Percentiles rank a stretch among this genome's conserved stretches.
Evolutionary conservation across 805 yeast genomes (phyloP).

Genomic region (Candida insectorum): DNA sequence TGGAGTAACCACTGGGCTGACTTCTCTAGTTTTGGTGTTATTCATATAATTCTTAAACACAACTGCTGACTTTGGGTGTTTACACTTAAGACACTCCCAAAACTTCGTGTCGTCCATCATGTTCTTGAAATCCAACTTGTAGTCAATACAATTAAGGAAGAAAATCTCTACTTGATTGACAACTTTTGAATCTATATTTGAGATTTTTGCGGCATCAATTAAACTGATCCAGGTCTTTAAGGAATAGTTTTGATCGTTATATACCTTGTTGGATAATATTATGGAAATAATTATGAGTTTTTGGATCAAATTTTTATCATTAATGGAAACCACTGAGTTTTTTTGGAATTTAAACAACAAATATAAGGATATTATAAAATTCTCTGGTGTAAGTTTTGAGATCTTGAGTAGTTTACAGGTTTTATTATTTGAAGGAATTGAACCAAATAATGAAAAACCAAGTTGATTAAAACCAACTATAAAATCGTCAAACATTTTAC

Average conservation of each 20-base stretch:
- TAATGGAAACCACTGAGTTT: constrained; percentile 6
- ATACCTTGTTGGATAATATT: constrained; percentile 37
- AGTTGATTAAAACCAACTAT: not conserved
- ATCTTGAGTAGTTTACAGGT: constrained; percentile 8
- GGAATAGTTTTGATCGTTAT: constrained; percentile 49
- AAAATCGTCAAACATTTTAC: not conserved
- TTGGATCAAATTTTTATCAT: constrained; percentile 13
- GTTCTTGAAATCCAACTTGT: constrained; percentile 22
- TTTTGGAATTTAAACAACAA: constrained; percentile 8
- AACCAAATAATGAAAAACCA: constrained; percentile 1
- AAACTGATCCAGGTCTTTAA: constrained; percentile 47
- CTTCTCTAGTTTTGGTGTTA: too few species aligned
- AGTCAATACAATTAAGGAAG: constrained; percentile 24
- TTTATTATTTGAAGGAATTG: constrained; percentile 1
- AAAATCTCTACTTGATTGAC: constrained; percentile 26
- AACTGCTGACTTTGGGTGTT: too few species aligned
- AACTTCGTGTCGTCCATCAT: constrained; percentile 18
- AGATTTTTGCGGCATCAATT: constrained; percentile 13
- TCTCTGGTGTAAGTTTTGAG: constrained; percentile 10
- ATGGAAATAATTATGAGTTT: constrained; percentile 24
- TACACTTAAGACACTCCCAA: too few species aligned
- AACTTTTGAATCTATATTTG: constrained; percentile 19
- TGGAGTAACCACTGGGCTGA: too few species aligned
- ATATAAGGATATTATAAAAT: constrained; percentile 9
- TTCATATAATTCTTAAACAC: too few species aligned